Conservation (phyloP, 129 eudicot genomes). For the Scalesia atractyloides region DNA sequence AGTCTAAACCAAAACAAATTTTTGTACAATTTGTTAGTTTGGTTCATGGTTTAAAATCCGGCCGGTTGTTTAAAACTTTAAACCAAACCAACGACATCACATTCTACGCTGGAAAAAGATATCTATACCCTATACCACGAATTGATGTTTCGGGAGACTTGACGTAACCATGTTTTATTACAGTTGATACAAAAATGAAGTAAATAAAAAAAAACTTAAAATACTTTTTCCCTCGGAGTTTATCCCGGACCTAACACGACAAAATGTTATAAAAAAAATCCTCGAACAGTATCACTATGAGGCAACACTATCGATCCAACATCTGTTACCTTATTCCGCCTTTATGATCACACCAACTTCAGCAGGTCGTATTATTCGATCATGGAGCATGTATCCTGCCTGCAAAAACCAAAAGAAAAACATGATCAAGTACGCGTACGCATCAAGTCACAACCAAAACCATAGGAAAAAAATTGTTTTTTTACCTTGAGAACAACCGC, state of each 20-base stretch:
- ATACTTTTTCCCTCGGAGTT: neutral
- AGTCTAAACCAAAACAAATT: no score
- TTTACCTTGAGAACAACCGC: constrained; percentile 83
- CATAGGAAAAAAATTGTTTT: neutral
- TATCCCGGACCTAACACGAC: constrained; percentile 4
- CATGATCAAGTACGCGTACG: neutral
- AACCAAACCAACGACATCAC: neutral
- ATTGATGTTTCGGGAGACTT: neutral
- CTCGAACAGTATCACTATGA: neutral
- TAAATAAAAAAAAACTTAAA: neutral
- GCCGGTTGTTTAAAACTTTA: no score
- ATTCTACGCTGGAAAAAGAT: neutral
- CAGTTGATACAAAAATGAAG: constrained; percentile 6
- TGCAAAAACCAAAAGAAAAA: constrained; percentile 26
- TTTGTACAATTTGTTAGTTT: no score
- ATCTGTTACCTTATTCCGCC: neutral
- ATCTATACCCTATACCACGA: neutral
- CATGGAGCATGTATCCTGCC: constrained; percentile 78
- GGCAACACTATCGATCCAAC: neutral
- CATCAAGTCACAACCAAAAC: neutral
- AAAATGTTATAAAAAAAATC: neutral
- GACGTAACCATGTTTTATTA: constrained; percentile 4
- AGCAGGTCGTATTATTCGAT: constrained; percentile 78
- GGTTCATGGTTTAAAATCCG: no score
- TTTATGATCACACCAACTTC: constrained; percentile 79